Evolutionary conservation across 2,329 filamentous ascomycete species (phyloP), one percentile per base, ranked within the genome.

Genomic region (Bipolaris sorokiniana): DNA sequence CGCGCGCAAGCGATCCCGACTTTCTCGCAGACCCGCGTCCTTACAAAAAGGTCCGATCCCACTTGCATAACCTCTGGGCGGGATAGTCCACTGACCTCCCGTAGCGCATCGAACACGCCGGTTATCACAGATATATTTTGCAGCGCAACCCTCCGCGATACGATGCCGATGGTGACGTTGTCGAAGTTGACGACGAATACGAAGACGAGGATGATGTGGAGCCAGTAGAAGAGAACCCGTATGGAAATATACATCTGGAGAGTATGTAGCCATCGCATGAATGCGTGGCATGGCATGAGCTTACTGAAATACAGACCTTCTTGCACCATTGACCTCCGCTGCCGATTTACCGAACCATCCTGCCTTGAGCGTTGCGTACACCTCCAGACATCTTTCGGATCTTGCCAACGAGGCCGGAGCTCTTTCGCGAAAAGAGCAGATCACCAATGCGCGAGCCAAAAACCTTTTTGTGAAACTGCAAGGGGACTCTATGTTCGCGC

Each of bases 121-220:
- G 91, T 57, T 88, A 89, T 70, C 81, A 84, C 56, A 84, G 91
- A 71, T 82, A 87, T 52, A 91, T 93, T 64, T 87, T 96, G 62
- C 86, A 86, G 74, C 86, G 85, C 64, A 94, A 92, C 66, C 89
- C 89, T 5, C 84, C 86, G 10, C 81, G 90, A 45, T 80, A 90
- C 63, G 90, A 94, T 76, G 87, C 91, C 44, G 90, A 94, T 66
- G 90, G 90, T 61, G 92, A 90, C 71, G 87, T 91, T 61, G 80
- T 92, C 53, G 88, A 91, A 40, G 89, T 86, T 71, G 87, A 88
- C 59, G 88, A 91, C 57, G 88, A 90, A 54, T 85, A 87, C 58
- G 85, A 88, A 40, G 85, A 88, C 47, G 87, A 87, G 40, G 79
- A 85, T 47, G 81, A 85, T 44, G 78, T 84, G 3, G 86, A 87